A percentile compares a stretch with the other conserved stretches of the same genome.
Evolutionary conservation across 1,284 basidiomycete species (phyloP).

Genomic region (Laetiporus sulphureus): DNA sequence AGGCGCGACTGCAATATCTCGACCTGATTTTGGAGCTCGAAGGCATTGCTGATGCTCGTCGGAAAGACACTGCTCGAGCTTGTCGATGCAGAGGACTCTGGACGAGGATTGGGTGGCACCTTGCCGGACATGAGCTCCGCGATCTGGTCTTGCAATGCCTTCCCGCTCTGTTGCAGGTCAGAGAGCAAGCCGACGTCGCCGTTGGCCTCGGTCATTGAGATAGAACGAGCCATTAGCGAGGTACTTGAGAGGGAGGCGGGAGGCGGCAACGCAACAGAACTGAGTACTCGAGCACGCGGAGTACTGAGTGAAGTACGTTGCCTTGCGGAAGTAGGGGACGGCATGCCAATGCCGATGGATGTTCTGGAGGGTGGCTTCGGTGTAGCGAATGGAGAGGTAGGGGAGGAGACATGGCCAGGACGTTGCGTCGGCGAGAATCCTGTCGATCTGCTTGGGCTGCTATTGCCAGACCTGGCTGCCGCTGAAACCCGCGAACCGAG

Average conservation of each 20-base stretch:
- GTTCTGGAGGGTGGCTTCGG: constrained; percentile 44
- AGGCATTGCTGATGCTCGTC: constrained; percentile 13
- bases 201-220: constrained; percentile 19
- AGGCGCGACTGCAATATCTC: constrained; percentile 44
- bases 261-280: constrained; percentile 71
- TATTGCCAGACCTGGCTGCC: constrained; percentile 25
- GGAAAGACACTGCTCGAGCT: too few relatives aligned
- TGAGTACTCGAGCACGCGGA: constrained; percentile 60
- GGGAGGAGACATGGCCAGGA: constrained; percentile 30
- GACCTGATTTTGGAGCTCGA: constrained; percentile 29
- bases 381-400: constrained; percentile 51
- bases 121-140: constrained; percentile 13
- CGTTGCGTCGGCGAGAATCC: constrained; percentile 23
- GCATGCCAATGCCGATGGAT: constrained; percentile 32
- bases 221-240: constrained; percentile 21
- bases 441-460: constrained; percentile 34
- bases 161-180: constrained; percentile 27
- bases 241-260: constrained; percentile 50
- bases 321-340: constrained; percentile 37
- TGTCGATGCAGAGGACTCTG: constrained; percentile 22
- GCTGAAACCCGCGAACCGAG: constrained; percentile 42
- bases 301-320: constrained; percentile 44
- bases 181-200: constrained; percentile 9
- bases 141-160: constrained; percentile 26
- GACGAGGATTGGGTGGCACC: constrained; percentile 10